These are phyloP conservation scores for Gnomoniopsis smithogilvyi DNA, from an alignment of 2,329 filamentous ascomycete genomes.

Conservation along the genomic window DNA sequence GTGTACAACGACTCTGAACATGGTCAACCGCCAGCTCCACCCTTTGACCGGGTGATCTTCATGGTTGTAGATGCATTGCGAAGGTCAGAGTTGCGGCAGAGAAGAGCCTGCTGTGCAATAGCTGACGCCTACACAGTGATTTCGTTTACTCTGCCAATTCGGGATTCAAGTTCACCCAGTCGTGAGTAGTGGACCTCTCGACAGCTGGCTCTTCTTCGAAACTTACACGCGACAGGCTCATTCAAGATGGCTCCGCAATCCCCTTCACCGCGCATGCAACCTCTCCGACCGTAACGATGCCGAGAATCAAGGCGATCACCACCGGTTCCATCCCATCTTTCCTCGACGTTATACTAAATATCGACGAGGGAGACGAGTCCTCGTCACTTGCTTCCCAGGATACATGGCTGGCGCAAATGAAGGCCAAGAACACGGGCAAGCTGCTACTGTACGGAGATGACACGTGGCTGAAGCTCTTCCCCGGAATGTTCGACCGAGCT, in stretches of 20 bases:
- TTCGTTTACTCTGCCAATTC: slow-evolving; percentile 84
- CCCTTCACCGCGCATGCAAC: slow-evolving; percentile 95
- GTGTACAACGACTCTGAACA: slow-evolving; percentile 56
- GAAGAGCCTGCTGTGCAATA: slow-evolving; percentile 16
- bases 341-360: slow-evolving; percentile 92
- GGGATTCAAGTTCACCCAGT: slow-evolving; percentile 84
- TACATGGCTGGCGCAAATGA: slow-evolving; percentile 94
- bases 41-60: slow-evolving; percentile 88
- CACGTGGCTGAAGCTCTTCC: slow-evolving; percentile 97
- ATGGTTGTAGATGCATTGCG: slow-evolving; percentile 97
- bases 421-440: slow-evolving; percentile 66
- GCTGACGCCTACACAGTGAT: slow-evolving; percentile 55
- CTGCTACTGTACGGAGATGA: slow-evolving; percentile 96
- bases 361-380: slow-evolving; percentile 89
- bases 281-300: slow-evolving; percentile 98
- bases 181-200: slow-evolving; percentile 49
- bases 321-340: slow-evolving; percentile 98
- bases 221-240: slow-evolving; percentile 56
- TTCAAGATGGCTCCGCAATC: slow-evolving; percentile 76
- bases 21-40: slow-evolving; percentile 57
- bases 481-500: slow-evolving; percentile 76
- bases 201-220: not conserved
- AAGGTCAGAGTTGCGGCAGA: slow-evolving; percentile 52
- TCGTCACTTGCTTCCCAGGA: slow-evolving; percentile 87
- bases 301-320: slow-evolving; percentile 92